phyloP scores from a whole-genome alignment of 768 basidiomycete species.

The Atractiella rhizophila region DNA sequence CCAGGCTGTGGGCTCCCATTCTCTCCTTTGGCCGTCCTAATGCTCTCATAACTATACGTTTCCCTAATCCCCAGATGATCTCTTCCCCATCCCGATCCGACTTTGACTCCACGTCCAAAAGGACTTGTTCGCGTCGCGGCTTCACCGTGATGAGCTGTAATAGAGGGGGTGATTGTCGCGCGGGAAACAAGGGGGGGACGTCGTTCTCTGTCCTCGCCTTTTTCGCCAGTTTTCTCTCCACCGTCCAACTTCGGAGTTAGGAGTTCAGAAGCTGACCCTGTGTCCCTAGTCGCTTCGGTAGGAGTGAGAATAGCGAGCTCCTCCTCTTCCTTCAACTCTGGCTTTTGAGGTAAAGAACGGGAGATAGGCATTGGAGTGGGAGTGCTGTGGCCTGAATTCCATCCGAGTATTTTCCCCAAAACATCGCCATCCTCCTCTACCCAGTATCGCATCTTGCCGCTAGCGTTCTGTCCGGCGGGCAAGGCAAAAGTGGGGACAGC shows the following conservation, averaged over 20 bases:
- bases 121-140: slow-evolving; percentile 5
- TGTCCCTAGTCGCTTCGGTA: not conserved
- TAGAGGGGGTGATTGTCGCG: no score
- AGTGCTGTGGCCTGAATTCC: not conserved
- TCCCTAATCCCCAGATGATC: not conserved
- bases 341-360: not conserved
- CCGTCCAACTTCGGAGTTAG: not conserved
- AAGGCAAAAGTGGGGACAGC: not conserved
- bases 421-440: slow-evolving; percentile 9
- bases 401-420: slow-evolving; percentile 8
- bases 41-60: not conserved
- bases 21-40: slow-evolving; percentile 3
- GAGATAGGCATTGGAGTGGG: not conserved
- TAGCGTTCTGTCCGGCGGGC: not conserved
- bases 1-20: not conserved
- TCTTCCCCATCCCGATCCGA: not conserved
- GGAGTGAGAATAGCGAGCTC: not conserved
- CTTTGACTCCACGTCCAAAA: slow-evolving; percentile 7
- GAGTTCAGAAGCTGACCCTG: not conserved
- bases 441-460: not conserved
- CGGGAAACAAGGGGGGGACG: no score
- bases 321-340: not conserved
- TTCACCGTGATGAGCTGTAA: no score
- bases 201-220: no score
- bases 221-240: not conserved